Base-by-base conservation (phyloP, 108 stramenopile species). In the Aurantiochytrium sp. region DNA sequence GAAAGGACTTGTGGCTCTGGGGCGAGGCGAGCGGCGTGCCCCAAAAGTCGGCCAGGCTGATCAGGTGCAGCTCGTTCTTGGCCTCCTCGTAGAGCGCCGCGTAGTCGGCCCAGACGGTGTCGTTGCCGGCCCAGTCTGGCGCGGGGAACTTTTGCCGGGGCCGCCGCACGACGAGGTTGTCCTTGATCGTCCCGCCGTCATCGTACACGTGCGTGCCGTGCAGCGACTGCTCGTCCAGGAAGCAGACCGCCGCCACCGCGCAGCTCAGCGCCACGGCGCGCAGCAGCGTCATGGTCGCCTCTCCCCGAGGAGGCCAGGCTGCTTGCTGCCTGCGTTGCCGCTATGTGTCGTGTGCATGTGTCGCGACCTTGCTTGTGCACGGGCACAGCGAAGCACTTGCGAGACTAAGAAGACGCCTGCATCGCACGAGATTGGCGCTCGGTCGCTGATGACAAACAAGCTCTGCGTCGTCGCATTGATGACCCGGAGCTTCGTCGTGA, bases 171-270 rank as follows among this genome's bases (percentile, higher is more conserved):
- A 65, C 59, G 10, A 65, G 12, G 30, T 81, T 81, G 2, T 81
- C 45, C 73, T 48, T 48, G 2, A 81, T 81, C 15, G 73, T 81
- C 73, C 73, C 73, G 39, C 45, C 42, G 3, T 81, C 73, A 24
- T 81, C 73, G 73, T 81, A 81, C 15, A 81, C 73, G 27, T 27
- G 30, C 39, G 39, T 48, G 21, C 73, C 73, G 45, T 81, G n/a
- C 73, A 81, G 45, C 39, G 42, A 81, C 10, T 42, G 21, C 39
- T 48, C 42, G 3, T 81, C 73, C 73, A 65, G 8, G 59, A 65
- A 65, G 59, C 59, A 65, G 19, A 65, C 1, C 10, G 32, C 59
- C 34, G 59, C 59, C 34, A 65, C 15, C 32, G 34, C 27, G 59
- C 59, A 65, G 59, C 59, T 65, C 4, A 65, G 15, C 27, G 34